phyloP scores from a whole-genome alignment of 2,329 filamentous ascomycete genomes.

The Penicillium sp. region DNA sequence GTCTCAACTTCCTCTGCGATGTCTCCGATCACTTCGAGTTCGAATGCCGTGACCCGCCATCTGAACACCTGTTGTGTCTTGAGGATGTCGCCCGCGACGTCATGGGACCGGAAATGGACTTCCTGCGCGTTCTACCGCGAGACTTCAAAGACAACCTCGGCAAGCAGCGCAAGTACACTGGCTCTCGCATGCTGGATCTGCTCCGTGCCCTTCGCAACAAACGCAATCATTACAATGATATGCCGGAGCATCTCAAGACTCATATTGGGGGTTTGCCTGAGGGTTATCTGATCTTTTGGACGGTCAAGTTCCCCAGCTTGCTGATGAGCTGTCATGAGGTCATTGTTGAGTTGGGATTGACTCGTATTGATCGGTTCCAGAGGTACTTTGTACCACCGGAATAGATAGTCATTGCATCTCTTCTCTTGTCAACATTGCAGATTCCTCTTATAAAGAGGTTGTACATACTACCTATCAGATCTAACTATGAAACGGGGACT shows the following conservation, averaged over 20 bases:
- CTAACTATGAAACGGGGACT: no score
- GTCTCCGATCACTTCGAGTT: slow-evolving; percentile 97
- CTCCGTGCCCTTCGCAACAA: slow-evolving; percentile 90
- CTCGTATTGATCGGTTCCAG: slow-evolving; percentile 42
- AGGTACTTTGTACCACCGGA: slow-evolving; percentile 43
- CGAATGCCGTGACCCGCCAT: slow-evolving; percentile 81
- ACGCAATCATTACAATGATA: slow-evolving; percentile 96
- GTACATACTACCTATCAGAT: no score
- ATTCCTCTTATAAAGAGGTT: no score
- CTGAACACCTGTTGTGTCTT: slow-evolving; percentile 61
- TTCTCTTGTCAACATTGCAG: no score
- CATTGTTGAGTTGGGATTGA: slow-evolving; percentile 65
- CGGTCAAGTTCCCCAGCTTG: slow-evolving; percentile 72
- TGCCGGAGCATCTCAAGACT: slow-evolving; percentile 75
- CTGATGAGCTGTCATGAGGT: slow-evolving; percentile 78
- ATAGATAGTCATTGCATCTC: slow-evolving; percentile 16
- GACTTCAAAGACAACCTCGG: slow-evolving; percentile 87
- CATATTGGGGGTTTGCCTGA: slow-evolving; percentile 74
- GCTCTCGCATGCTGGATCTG: slow-evolving; percentile 78
- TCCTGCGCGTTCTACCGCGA: slow-evolving; percentile 72
- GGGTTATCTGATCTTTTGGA: slow-evolving; percentile 84
- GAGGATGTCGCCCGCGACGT: slow-evolving; percentile 51
- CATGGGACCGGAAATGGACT: slow-evolving; percentile 66
- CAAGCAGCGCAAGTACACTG: slow-evolving; percentile 94
- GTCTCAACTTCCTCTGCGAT: slow-evolving; percentile 89